Evolutionary conservation across 768 basidiomycete species (phyloP).

Genomic region (Mycena latifolia): DNA sequence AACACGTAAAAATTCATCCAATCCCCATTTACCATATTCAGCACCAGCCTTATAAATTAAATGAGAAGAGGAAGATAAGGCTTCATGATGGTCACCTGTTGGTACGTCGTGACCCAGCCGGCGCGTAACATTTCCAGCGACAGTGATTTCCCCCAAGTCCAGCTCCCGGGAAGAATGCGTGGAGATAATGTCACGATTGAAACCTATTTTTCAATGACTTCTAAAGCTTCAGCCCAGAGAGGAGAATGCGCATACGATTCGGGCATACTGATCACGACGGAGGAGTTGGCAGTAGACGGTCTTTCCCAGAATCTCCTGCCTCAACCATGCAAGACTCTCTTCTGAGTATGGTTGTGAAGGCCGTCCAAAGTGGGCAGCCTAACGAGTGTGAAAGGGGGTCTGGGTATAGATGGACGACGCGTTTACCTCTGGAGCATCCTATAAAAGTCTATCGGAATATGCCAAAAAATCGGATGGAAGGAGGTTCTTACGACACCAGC

Average conservation of each 20-base stretch:
- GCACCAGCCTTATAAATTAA: conserved; percentile 65
- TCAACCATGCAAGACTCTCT: conserved; percentile 86
- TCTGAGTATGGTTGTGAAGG: conserved; percentile 78
- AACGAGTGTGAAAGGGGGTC: conserved; percentile 2
- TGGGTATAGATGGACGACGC: not conserved
- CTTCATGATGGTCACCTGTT: conserved; percentile 55
- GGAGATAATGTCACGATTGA: conserved; percentile 71
- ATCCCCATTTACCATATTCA: conserved; percentile 79
- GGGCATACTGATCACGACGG: conserved; percentile 85
- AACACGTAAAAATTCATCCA: conserved; percentile 70
- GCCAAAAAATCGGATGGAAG: not conserved
- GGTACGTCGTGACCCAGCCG: conserved; percentile 83
- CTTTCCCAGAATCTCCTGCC: conserved; percentile 64
- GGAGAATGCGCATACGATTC: conserved; percentile 69
- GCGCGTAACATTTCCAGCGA: conserved; percentile 82
- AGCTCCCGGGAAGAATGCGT: conserved; percentile 63
- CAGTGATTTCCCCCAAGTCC: conserved; percentile 62
- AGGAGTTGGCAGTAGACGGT: conserved; percentile 79
- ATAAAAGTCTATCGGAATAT: not conserved
- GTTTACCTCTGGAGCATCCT: conserved; percentile 88
- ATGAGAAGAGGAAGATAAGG: not conserved
- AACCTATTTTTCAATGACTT: conserved; percentile 61
- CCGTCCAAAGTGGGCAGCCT: conserved; percentile 90
- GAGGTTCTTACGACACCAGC: conserved; percentile 70
- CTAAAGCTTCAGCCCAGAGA: not conserved